Evolutionary conservation across 2,329 filamentous ascomycete genomes (phyloP).

Genomic region (Neofusicoccum cordaticola): DNA sequence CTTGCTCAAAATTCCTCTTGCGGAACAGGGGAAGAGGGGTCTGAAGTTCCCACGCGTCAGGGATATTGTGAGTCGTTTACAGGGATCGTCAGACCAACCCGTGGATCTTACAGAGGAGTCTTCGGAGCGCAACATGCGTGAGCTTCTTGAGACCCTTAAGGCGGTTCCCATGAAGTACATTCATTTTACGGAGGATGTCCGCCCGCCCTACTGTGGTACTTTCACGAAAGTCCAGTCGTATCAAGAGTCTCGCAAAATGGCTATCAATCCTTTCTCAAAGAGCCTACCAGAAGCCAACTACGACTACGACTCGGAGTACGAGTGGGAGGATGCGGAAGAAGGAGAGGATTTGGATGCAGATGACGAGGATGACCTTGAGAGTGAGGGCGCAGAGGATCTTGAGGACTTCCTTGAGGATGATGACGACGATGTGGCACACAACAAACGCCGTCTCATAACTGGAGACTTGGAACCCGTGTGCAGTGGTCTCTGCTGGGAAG

Average conservation of each 20-base stretch:
- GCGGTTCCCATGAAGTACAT: slow-evolving; percentile 63
- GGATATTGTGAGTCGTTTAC: slow-evolving; percentile 44
- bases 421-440: slow-evolving; percentile 66
- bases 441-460: slow-evolving; percentile 57
- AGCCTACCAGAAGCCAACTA: slow-evolving; percentile 67
- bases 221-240: slow-evolving; percentile 59
- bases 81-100: slow-evolving; percentile 40
- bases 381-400: slow-evolving; percentile 83
- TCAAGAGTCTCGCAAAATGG: slow-evolving; percentile 44
- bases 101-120: slow-evolving; percentile 44
- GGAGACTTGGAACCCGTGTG: slow-evolving; percentile 72
- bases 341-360: slow-evolving; percentile 65
- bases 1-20: neutral
- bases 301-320: slow-evolving; percentile 80
- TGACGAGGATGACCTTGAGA: slow-evolving; percentile 65
- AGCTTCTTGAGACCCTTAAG: slow-evolving; percentile 46
- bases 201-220: slow-evolving; percentile 70
- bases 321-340: slow-evolving; percentile 78
- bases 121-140: slow-evolving; percentile 21
- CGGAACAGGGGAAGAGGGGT: slow-evolving; percentile 10
- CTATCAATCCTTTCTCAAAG: slow-evolving; percentile 54
- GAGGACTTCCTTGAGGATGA: slow-evolving; percentile 87
- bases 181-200: slow-evolving; percentile 60
- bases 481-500: slow-evolving; percentile 83
- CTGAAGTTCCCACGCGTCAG: slow-evolving; percentile 23